Evolutionary conservation across 257 asterid genomes (phyloP).

Genomic region (Paraleonurus japonicus): DNA sequence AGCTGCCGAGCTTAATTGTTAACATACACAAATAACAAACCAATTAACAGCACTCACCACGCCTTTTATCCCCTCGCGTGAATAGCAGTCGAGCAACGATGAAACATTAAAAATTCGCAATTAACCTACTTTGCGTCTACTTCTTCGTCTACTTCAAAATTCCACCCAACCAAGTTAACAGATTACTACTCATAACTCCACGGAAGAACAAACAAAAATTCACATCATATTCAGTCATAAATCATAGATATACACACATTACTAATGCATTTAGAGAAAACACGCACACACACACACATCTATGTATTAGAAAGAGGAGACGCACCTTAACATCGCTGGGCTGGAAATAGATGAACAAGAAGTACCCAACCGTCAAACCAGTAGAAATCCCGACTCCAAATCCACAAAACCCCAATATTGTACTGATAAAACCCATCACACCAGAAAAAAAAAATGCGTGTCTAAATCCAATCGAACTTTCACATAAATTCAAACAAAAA

Average conservation of each 20-base stretch:
- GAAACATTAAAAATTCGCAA: background rate
- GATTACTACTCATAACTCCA: background rate
- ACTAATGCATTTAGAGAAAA: background rate
- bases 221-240: background rate
- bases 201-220: background rate
- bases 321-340: conserved; percentile 83
- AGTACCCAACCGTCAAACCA: conserved; percentile 58
- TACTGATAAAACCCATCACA: conserved; percentile 73
- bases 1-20: background rate
- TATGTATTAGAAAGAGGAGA: background rate
- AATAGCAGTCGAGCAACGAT: background rate
- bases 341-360: conserved; percentile 76
- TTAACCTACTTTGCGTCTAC: conserved; percentile 1
- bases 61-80: background rate
- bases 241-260: background rate
- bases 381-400: conserved; percentile 82
- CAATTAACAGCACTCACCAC: background rate
- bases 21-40: background rate
- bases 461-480: conserved; percentile 5
- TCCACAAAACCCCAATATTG: conserved; percentile 72
- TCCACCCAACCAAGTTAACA: background rate
- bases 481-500: conserved; percentile 20
- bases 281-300: background rate
- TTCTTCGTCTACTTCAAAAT: conserved; percentile 12
- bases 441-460: conserved; percentile 7